phyloP scores from a whole-genome alignment of 495 filamentous ascomycete genomes.

The Podospora conica region DNA sequence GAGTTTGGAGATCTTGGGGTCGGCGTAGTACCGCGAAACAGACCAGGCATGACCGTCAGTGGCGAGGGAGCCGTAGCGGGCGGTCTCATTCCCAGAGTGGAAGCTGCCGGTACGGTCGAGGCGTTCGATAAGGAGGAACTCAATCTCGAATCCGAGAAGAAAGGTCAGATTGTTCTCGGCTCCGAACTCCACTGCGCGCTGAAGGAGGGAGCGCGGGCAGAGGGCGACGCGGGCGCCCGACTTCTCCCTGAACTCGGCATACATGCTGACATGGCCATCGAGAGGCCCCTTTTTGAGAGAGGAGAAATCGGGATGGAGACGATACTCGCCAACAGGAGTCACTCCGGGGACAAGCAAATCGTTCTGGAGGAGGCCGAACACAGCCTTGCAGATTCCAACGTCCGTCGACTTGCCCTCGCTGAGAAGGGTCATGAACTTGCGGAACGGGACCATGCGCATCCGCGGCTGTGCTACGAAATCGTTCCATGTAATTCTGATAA shows the following conservation, averaged over 20 bases:
- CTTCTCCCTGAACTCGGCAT: conserved; percentile 52
- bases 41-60: conserved; percentile 59
- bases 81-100: conserved; percentile 11
- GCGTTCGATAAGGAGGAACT: conserved; percentile 63
- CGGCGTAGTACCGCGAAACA: conserved; percentile 48
- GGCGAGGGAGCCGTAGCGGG: conserved; percentile 25
- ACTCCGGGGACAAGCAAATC: conserved; percentile 41
- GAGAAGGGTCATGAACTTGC: conserved; percentile 55
- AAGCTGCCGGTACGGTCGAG: conserved; percentile 15
- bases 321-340: conserved; percentile 52
- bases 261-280: conserved; percentile 52
- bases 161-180: conserved; percentile 45
- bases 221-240: conserved; percentile 36
- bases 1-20: conserved; percentile 48
- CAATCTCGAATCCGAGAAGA: conserved; percentile 74
- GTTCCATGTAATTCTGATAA: conserved; percentile 69
- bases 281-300: conserved; percentile 52
- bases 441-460: conserved; percentile 64
- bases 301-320: conserved; percentile 54
- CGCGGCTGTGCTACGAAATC: conserved; percentile 69
- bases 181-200: conserved; percentile 44
- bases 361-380: conserved; percentile 54
- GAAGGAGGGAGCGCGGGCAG: conserved; percentile 56
- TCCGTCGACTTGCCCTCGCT: conserved; percentile 41
- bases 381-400: conserved; percentile 51